Evolutionary conservation across 192 early-diverging fungal species (phyloP), one percentile per base, ranked within the genome.

Genomic region (Entomortierella parvispora): DNA sequence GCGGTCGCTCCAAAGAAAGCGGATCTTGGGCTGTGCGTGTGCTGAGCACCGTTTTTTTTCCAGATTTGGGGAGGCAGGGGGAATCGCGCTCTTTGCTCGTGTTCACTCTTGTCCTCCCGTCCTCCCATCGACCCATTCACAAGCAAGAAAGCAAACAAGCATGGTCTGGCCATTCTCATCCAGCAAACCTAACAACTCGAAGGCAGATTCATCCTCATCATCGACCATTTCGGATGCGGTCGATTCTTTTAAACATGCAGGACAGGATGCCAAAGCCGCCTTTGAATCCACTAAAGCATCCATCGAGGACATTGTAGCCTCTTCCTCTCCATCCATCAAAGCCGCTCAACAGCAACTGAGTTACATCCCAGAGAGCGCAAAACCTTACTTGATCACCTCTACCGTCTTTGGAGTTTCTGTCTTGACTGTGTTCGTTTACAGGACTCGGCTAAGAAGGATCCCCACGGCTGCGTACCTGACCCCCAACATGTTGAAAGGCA

Each of bases 401-500:
- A 22, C 58, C 0, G 62, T 69, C n/a, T 69, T 84, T 46, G 81
- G 81, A 0, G 11, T 78, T 1, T 68, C 69, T 5, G 44, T 61
- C 10, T 2, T 55, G 8, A 68, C 60, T 25, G 31, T 63, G 2
- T 1, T 84, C 5, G 70, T 78, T 53, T 71, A 78, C 43, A 58
- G 58, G 18, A 62, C 65, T 14, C 53, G 75, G 15, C 81, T 80
- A 31, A 71, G 75, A n/a, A 59, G 87, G 17, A 86, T 81, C 32
- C 68, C 76, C 17, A 80, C 85, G 3, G 54, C 79, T 3, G 80
- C 60, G 0, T 81, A 86, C 52, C 72, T 88, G 31, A 82, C 85
- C 20, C 85, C 82, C 15, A 69, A 80, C 46, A 75, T 48, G 37
- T 68, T 88, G 46, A 55, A 67, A 33, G 68, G 62, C 22, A 69